Percentiles rank a stretch among this genome's conserved stretches.
phyloP scores from a whole-genome alignment of 495 filamentous ascomycete species.

The Jackrogersella multiformis region DNA sequence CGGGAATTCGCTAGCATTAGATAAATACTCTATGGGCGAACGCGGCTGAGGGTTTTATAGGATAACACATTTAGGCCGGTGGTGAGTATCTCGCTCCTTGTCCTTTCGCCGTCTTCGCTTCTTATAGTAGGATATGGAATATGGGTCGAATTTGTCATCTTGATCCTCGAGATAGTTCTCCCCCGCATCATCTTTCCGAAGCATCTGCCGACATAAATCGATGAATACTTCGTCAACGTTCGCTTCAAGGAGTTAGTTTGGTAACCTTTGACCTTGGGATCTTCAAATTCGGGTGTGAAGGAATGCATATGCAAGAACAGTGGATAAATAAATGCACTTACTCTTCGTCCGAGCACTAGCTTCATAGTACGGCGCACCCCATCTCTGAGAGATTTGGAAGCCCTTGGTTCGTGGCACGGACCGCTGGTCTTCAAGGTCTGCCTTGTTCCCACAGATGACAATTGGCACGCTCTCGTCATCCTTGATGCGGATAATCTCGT shows the following conservation, averaged over 20 bases:
- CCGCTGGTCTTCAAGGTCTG: slow-evolving; percentile 91
- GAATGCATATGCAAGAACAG: slow-evolving; percentile 8
- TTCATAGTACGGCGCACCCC: slow-evolving; percentile 96
- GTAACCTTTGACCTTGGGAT: background rate
- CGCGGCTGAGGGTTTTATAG: slow-evolving; percentile 27
- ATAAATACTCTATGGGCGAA: background rate
- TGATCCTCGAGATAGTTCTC: slow-evolving; percentile 54
- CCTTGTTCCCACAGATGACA: slow-evolving; percentile 98
- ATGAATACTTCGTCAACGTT: slow-evolving; percentile 97
- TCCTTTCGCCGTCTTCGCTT: slow-evolving; percentile 39
- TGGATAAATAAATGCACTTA: slow-evolving; percentile 46
- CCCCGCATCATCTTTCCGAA: slow-evolving; percentile 70
- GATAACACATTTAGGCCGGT: slow-evolving; percentile 46
- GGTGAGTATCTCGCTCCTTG: slow-evolving; percentile 33
- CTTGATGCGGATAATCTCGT: slow-evolving; percentile 97
- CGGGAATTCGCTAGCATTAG: background rate
- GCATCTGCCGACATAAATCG: slow-evolving; percentile 92
- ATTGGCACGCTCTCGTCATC: slow-evolving; percentile 91
- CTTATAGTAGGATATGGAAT: slow-evolving; percentile 46
- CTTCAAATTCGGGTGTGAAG: slow-evolving; percentile 11
- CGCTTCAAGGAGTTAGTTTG: slow-evolving; percentile 52
- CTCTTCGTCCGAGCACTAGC: slow-evolving; percentile 79
- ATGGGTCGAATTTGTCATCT: slow-evolving; percentile 48
- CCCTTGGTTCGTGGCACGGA: slow-evolving; percentile 82
- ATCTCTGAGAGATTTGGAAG: slow-evolving; percentile 85